Evolutionary conservation across 305 asterid genomes (phyloP), one percentile per base, ranked within the genome.

Genomic region (Solanum hybrid): DNA sequence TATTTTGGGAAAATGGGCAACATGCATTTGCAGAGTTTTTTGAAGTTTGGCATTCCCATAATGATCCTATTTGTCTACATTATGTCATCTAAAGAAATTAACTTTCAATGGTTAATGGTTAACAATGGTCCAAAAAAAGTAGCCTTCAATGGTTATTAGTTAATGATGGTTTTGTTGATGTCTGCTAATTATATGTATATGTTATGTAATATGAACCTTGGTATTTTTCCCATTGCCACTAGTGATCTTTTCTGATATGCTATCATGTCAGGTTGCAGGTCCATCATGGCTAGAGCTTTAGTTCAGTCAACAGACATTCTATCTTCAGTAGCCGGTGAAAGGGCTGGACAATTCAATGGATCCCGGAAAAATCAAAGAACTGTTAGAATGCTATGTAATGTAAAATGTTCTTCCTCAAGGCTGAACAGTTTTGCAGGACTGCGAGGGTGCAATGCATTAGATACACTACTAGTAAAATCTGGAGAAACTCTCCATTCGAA

Each of bases 361-460:
- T 95, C 97, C 32, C 92, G 88, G 86, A 96, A 92, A 89, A 89
- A 93, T 32, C 93, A 90, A 89, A 93, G 91, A 87, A 90, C 93
- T 6, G 80, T 92, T 41, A 93, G 91, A 10, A 95, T 94, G 97
- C 91, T 93, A 75, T 94, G 95, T 93, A 86, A 89, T 87, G 86
- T 93, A 89, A 61, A 84, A 84, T 91, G 26, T 81, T 13, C 29
- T 32, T 84, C 97, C 12, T 45, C 89, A 29, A 91, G 93, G 87
- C 86, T 96, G 91, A 84, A 57, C 31, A 91, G 89, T 90, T 97
- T 94, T 91, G 77, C 96, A 29, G 99, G 99, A 32, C 92, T 97
- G 65, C 96, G 98, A 27, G 93, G 95, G 45, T 93, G 95, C 57
- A 96, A 95, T 92, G 93, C 98, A 33, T 87, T 97, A 90, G 99